Conservation (phyloP, 345 rosid species). For the Bretschneidera sinensis region DNA sequence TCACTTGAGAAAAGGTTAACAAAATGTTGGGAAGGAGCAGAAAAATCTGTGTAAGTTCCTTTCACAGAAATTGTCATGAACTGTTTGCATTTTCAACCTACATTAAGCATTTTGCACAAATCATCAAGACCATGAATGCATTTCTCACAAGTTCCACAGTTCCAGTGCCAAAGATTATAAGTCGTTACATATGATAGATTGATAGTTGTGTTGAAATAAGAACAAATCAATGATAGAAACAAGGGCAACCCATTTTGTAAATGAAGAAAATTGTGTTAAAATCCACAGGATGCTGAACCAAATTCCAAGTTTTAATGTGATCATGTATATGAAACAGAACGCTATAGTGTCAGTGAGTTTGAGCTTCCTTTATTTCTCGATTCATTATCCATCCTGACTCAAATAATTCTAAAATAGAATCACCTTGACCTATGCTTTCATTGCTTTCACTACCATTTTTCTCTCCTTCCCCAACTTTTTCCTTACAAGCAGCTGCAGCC, state of each 20-base stretch:
- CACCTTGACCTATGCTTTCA: conserved; percentile 12
- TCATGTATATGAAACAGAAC: conserved; percentile 15
- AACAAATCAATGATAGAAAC: not conserved
- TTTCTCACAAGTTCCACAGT: too few species aligned
- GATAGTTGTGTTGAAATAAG: not conserved
- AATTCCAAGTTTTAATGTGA: not conserved
- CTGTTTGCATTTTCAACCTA: too few species aligned
- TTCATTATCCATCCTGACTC: conserved; percentile 50
- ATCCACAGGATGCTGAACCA: not conserved
- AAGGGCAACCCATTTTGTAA: not conserved
- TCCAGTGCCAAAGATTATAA: too few species aligned
- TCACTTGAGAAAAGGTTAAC: too few species aligned
- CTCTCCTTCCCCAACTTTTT: not conserved
- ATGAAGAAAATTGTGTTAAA: not conserved
- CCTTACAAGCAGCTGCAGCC: conserved; percentile 5
- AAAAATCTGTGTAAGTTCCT: too few species aligned
- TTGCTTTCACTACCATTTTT: not conserved
- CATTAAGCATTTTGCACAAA: too few species aligned
- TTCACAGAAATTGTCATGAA: too few species aligned
- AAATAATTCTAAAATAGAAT: conserved; percentile 45
- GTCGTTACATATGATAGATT: not conserved
- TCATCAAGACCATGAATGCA: too few species aligned
- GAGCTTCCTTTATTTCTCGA: conserved; percentile 23
- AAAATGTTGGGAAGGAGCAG: too few species aligned
- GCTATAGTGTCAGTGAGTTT: conserved; percentile 16